phyloP scores from a whole-genome alignment of 1,284 basidiomycete species.

The Tremellales sp. region DNA sequence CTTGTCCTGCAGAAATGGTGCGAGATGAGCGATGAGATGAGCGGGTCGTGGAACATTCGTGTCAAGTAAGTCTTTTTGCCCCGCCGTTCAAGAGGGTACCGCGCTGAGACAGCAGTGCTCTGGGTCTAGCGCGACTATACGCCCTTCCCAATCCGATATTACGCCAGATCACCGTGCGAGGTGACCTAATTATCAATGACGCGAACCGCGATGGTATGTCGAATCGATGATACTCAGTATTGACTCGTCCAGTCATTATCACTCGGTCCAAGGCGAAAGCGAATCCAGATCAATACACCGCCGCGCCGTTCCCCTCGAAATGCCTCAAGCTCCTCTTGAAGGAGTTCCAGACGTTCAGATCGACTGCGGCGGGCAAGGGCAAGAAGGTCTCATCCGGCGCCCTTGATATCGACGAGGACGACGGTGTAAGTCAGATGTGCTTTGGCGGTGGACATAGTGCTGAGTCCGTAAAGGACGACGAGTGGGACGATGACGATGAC shows the following conservation, averaged over 20 bases:
- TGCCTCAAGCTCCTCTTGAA: constrained; percentile 82
- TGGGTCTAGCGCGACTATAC: constrained; percentile 77
- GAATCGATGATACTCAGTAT: not conserved
- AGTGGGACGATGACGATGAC: constrained; percentile 77
- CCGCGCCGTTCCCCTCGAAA: constrained; percentile 83
- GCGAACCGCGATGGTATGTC: constrained; percentile 72
- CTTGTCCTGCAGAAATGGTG: constrained; percentile 85
- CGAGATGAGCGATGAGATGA: constrained; percentile 88
- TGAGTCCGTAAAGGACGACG: constrained; percentile 60
- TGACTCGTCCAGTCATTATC: constrained; percentile 69
- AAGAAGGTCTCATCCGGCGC: constrained; percentile 54
- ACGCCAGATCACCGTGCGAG: constrained; percentile 70
- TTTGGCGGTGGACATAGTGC: not conserved
- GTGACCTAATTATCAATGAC: constrained; percentile 81
- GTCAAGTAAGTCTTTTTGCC: constrained; percentile 53
- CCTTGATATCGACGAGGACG: constrained; percentile 61
- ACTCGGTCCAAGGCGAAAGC: constrained; percentile 84
- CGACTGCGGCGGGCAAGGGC: constrained; percentile 59
- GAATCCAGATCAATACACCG: constrained; percentile 80
- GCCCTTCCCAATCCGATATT: constrained; percentile 62
- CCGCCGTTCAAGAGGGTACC: not conserved
- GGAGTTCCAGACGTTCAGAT: constrained; percentile 61
- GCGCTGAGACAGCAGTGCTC: constrained; percentile 51
- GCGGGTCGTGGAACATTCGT: constrained; percentile 86
- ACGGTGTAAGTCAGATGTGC: constrained; percentile 43